A percentile compares a stretch with the other conserved stretches of the same genome.
These are phyloP conservation scores for Naegleria fowleri DNA, from an alignment of 208 protist genomes.

Conservation along the genomic window DNA sequence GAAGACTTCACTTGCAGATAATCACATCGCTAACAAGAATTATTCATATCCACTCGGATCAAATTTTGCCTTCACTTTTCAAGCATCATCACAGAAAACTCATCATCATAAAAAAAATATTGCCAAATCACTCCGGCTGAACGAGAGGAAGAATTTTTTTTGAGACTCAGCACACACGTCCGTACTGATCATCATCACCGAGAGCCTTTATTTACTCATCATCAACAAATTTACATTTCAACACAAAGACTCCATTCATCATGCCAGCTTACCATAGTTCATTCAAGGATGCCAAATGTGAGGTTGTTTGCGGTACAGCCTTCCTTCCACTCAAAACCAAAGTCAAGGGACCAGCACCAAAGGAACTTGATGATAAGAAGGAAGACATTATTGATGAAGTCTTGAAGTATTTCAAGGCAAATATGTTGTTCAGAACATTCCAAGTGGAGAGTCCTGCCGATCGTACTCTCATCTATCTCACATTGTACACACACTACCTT, in stretches of 20 bases:
- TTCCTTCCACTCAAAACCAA: constrained; percentile 29
- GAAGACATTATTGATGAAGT: constrained; percentile 78
- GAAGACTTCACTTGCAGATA: too few species aligned
- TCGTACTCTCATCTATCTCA: constrained; percentile 74
- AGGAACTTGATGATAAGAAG: background rate
- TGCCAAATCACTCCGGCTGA: too few species aligned
- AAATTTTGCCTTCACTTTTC: too few species aligned
- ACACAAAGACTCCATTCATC: background rate
- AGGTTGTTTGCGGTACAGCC: background rate
- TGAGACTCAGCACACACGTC: too few species aligned
- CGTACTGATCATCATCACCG: too few species aligned
- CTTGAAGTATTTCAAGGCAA: constrained; percentile 76
- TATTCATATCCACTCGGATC: too few species aligned
- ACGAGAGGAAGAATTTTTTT: too few species aligned
- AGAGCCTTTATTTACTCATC: background rate
- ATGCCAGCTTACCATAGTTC: background rate
- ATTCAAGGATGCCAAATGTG: background rate
- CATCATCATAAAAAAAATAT: too few species aligned
- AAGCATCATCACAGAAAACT: too few species aligned
- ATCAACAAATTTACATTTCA: background rate
- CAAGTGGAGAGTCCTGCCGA: constrained; percentile 73
- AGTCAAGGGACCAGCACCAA: constrained; percentile 26
- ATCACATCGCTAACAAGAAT: too few species aligned
- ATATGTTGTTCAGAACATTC: constrained; percentile 79
- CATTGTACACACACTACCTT: constrained; percentile 74